phyloP scores from a whole-genome alignment of 2,329 filamentous ascomycete genomes.

The Aspergillus sp. region DNA sequence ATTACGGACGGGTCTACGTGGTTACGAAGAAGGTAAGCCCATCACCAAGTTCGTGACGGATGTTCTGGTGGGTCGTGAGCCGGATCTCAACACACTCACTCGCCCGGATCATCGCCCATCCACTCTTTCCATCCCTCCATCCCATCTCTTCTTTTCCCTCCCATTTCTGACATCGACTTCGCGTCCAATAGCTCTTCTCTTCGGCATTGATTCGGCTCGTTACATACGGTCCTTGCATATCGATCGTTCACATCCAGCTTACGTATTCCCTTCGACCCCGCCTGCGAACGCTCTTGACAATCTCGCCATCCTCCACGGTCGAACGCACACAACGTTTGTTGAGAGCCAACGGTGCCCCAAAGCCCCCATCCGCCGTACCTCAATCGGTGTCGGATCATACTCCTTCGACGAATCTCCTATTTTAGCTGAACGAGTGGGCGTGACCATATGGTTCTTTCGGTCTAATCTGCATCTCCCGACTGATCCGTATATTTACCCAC shows the following conservation, averaged over 20 bases:
- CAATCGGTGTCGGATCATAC: background rate
- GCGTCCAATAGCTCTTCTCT: slow-evolving; percentile 14
- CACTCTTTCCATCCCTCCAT: background rate
- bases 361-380: background rate
- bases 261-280: background rate
- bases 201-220: background rate
- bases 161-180: slow-evolving; percentile 11
- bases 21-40: slow-evolving; percentile 14
- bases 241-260: background rate
- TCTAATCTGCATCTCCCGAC: slow-evolving; percentile 12
- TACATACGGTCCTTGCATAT: background rate
- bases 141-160: background rate
- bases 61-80: slow-evolving; percentile 14
- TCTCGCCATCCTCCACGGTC: slow-evolving; percentile 3
- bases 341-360: slow-evolving; percentile 3
- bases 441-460: slow-evolving; percentile 24
- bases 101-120: slow-evolving; percentile 11
- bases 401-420: background rate
- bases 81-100: slow-evolving; percentile 9
- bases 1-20: slow-evolving; percentile 16
- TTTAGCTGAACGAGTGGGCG: slow-evolving; percentile 1
- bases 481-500: slow-evolving; percentile 18
- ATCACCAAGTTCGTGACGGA: slow-evolving; percentile 12
- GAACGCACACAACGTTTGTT: slow-evolving; percentile 9
- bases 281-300: background rate